These are phyloP conservation scores for Aspergillus niger DNA, from an alignment of 2,329 filamentous ascomycete genomes.

Conservation along the genomic window DNA sequence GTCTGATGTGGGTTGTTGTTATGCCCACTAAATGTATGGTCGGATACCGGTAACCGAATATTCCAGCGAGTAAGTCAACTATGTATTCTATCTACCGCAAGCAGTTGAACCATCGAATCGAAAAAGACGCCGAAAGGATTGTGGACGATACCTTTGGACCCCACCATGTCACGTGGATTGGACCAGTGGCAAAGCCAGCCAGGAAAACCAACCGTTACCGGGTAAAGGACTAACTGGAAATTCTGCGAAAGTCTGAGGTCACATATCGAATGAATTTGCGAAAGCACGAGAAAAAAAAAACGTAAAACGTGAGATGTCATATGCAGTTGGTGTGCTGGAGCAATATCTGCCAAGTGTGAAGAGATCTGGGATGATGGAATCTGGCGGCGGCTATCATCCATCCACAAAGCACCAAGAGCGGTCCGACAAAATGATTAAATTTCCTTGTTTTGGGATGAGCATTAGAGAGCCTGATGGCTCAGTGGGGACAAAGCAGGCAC, in stretches of 20 bases:
- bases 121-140: slow-evolving; percentile 1
- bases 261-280: background rate
- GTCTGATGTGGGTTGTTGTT: too few relatives aligned
- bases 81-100: background rate
- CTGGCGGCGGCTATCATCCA: background rate
- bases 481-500: background rate
- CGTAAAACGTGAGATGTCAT: background rate
- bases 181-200: background rate
- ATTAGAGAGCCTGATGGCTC: background rate
- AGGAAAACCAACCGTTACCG: background rate
- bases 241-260: background rate
- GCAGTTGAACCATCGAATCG: background rate
- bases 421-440: background rate
- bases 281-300: background rate
- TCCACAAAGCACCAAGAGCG: background rate
- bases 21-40: too few relatives aligned
- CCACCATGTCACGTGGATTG: background rate
- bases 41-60: too few relatives aligned
- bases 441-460: background rate
- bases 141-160: background rate
- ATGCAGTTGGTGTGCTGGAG: background rate
- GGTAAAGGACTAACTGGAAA: background rate
- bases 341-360: background rate
- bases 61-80: too few relatives aligned
- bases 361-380: background rate